Conservation (phyloP, 1,139 yeast species). For the Hansenula anomala region DNA sequence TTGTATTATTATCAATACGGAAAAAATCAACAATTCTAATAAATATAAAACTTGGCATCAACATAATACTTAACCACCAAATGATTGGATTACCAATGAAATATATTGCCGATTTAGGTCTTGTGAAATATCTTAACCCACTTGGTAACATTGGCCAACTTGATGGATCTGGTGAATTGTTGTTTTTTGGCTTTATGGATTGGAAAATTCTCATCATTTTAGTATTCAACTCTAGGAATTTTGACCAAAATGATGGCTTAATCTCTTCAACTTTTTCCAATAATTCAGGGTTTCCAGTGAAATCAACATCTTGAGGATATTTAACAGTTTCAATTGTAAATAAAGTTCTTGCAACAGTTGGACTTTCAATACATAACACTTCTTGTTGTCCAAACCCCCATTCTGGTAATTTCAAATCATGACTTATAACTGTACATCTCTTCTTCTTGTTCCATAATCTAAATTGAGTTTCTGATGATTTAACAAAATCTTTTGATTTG, state of each 20-base stretch:
- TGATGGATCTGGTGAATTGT: constrained; percentile 21
- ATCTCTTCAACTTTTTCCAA: constrained; percentile 28
- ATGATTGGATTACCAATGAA: constrained; percentile 55
- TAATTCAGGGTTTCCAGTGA: constrained; percentile 17
- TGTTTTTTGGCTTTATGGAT: constrained; percentile 9
- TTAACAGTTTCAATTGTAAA: constrained; percentile 63
- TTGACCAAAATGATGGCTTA: constrained; percentile 12
- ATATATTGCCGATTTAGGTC: constrained; percentile 41
- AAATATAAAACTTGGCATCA: constrained; percentile 15
- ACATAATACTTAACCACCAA: constrained; percentile 34
- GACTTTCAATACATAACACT: constrained; percentile 66
- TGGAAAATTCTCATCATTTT: constrained; percentile 11
- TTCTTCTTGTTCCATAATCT: constrained; percentile 57
- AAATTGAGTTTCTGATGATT: constrained; percentile 29
- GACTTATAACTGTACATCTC: constrained; percentile 58
- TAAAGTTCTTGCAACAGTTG: constrained; percentile 51
- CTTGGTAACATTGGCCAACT: constrained; percentile 51
- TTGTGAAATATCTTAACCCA: constrained; percentile 50
- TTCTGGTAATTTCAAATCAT: constrained; percentile 54
- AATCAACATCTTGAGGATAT: constrained; percentile 44
- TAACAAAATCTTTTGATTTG: constrained; percentile 7
- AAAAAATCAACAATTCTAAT: constrained; percentile 9
- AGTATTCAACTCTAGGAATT: constrained; percentile 14
- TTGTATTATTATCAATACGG: constrained; percentile 9
- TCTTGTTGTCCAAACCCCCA: constrained; percentile 76